A percentile compares a stretch with the other conserved stretches of the same genome.
These are phyloP conservation scores for Lentinula lateritia DNA, from an alignment of 768 basidiomycete species.

Conservation along the genomic window DNA sequence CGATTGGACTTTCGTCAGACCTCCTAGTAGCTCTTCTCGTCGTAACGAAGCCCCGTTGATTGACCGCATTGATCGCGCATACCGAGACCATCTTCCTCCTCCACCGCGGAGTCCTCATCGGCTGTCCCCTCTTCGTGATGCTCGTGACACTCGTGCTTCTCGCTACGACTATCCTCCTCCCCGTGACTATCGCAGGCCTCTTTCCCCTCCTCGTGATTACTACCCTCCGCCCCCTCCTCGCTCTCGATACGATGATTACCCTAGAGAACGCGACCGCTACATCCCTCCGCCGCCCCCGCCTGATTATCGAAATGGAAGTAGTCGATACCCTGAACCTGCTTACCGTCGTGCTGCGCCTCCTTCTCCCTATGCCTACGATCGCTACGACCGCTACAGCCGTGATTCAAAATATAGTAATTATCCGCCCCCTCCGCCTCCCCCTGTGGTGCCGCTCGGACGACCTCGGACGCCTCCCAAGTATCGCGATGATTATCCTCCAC, in stretches of 20 bases:
- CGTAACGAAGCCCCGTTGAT: conserved; percentile 47
- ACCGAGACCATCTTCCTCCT: conserved; percentile 25
- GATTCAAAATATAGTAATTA: conserved; percentile 36
- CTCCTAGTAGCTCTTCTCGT: conserved; percentile 33
- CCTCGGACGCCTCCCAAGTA: conserved; percentile 53
- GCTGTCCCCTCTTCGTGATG: conserved; percentile 20
- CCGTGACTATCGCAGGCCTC: conserved; percentile 58
- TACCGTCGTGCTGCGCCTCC: conserved; percentile 47
- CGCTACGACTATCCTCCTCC: conserved; percentile 58
- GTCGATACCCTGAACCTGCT: conserved; percentile 52
- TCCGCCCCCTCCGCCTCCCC: conserved; percentile 36
- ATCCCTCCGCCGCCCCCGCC: conserved; percentile 39
- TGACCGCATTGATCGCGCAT: conserved; percentile 56
- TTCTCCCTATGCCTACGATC: conserved; percentile 39
- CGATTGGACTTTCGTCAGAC: conserved; percentile 9
- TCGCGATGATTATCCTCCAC: conserved; percentile 56
- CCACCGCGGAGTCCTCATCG: conserved; percentile 18
- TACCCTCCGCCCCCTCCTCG: conserved; percentile 44
- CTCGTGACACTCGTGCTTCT: conserved; percentile 36
- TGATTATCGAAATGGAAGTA: conserved; percentile 36
- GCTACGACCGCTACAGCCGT: conserved; percentile 61
- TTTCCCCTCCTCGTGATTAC: conserved; percentile 54
- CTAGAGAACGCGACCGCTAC: conserved; percentile 52
- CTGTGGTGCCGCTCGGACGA: conserved; percentile 28
- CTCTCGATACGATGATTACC: conserved; percentile 70